A percentile compares a stretch with the other conserved stretches of the same genome.
phyloP scores from a whole-genome alignment of 2,329 filamentous ascomycete genomes.

The Knoxdaviesia proteae region DNA sequence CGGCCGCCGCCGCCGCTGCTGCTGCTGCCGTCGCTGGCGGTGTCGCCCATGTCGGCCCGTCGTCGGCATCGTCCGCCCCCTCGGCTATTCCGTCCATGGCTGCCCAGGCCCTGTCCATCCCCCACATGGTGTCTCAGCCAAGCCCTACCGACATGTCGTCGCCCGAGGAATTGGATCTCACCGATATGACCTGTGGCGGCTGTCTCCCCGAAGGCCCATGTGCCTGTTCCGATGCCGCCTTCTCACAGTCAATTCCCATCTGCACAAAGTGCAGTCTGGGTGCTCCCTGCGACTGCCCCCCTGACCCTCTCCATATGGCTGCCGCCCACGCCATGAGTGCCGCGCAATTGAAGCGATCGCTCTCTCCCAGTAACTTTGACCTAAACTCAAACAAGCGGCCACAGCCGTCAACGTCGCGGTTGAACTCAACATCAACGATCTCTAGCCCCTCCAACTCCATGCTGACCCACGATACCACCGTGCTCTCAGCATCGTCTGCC shows the following conservation, averaged over 20 bases:
- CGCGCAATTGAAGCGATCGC: conserved; percentile 23
- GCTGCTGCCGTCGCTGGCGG: too few relatives aligned
- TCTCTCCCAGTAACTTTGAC: conserved; percentile 14
- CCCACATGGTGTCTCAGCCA: conserved; percentile 34
- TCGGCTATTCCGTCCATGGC: conserved; percentile 2
- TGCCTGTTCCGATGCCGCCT: conserved; percentile 36
- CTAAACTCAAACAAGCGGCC: conserved; percentile 11
- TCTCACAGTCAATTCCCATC: conserved; percentile 30
- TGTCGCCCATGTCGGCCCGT: too few relatives aligned
- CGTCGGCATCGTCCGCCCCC: too few relatives aligned
- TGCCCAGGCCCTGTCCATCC: conserved; percentile 28
- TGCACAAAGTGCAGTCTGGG: conserved; percentile 46
- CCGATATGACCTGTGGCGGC: conserved; percentile 29
- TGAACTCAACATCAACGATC: too few relatives aligned
- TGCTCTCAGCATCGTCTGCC: too few relatives aligned
- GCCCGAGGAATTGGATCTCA: conserved; percentile 5
- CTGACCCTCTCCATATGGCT: conserved; percentile 30
- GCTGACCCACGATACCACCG: too few relatives aligned
- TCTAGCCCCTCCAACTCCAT: too few relatives aligned
- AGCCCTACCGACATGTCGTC: conserved; percentile 15
- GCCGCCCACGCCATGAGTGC: background rate
- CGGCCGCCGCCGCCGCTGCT: too few relatives aligned
- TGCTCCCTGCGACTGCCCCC: conserved; percentile 41
- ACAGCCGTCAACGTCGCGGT: conserved; percentile 14
- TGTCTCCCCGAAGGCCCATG: conserved; percentile 32